phyloP scores from a whole-genome alignment of 2,329 filamentous ascomycete species.

The Fusarium dlaminii region DNA sequence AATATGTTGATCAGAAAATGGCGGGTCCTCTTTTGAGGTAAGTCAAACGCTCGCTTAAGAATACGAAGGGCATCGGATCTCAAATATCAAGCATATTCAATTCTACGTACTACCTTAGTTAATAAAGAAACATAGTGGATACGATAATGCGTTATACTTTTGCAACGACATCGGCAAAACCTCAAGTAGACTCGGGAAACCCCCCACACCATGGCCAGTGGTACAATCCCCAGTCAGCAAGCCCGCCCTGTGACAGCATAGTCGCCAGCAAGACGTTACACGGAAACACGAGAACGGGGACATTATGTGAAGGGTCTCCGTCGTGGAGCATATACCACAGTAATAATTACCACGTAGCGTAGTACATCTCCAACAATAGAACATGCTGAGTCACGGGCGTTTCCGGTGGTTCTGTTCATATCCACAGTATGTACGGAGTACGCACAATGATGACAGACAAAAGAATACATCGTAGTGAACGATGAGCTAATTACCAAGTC shows the following conservation, averaged over 20 bases:
- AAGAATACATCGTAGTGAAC: not conserved
- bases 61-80: constrained; percentile 1
- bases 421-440: not conserved
- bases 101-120: not conserved
- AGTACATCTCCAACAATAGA: constrained; percentile 5
- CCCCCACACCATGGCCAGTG: constrained; percentile 2
- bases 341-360: not conserved
- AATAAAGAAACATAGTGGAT: constrained; percentile 7
- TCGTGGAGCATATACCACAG: constrained; percentile 8
- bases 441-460: not conserved
- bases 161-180: constrained; percentile 2
- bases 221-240: not conserved
- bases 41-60: not conserved
- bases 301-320: constrained; percentile 3
- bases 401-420: not conserved
- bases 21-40: not conserved
- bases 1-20: not conserved
- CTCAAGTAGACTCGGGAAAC: not conserved
- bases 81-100: not conserved
- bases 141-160: not conserved
- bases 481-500: constrained; percentile 12
- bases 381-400: not conserved
- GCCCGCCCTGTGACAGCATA: not conserved
- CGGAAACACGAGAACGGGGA: constrained; percentile 27
- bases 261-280: constrained; percentile 25